These are phyloP conservation scores for Zea luxurians DNA, from an alignment of 176 grass and related monocot genomes.

Conservation along the genomic window DNA sequence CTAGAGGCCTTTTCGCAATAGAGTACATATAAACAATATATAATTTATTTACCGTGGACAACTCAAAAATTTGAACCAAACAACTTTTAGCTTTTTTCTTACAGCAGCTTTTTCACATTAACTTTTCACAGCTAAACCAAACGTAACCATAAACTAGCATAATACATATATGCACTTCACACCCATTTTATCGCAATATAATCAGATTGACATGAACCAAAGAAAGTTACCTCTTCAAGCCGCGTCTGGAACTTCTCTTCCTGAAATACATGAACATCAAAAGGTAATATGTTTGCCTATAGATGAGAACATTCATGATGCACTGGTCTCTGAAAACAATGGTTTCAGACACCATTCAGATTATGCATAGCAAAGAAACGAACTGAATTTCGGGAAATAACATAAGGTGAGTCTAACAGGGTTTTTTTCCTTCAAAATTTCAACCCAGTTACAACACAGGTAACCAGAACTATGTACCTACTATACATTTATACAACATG, in stretches of 20 bases:
- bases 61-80: too few species aligned
- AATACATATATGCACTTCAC: background rate
- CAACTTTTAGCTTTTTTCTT: too few species aligned
- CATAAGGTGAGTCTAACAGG: too few species aligned
- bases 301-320: background rate
- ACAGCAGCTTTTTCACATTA: too few species aligned
- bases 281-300: background rate
- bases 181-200: background rate
- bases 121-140: too few species aligned
- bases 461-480: background rate
- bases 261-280: slow-evolving; percentile 41
- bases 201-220: background rate
- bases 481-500: background rate
- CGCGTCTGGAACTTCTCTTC: slow-evolving; percentile 59
- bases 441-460: too few species aligned
- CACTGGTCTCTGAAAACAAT: background rate
- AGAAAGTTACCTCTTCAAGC: slow-evolving; percentile 67
- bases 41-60: too few species aligned
- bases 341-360: background rate
- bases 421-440: too few species aligned
- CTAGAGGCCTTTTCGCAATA: too few species aligned
- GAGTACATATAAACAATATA: too few species aligned
- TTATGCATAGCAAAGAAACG: background rate
- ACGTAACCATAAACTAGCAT: background rate
- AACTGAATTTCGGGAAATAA: too few species aligned